These are phyloP conservation scores for Combretum micranthum DNA, from an alignment of 345 rosid species.

Conservation along the genomic window DNA sequence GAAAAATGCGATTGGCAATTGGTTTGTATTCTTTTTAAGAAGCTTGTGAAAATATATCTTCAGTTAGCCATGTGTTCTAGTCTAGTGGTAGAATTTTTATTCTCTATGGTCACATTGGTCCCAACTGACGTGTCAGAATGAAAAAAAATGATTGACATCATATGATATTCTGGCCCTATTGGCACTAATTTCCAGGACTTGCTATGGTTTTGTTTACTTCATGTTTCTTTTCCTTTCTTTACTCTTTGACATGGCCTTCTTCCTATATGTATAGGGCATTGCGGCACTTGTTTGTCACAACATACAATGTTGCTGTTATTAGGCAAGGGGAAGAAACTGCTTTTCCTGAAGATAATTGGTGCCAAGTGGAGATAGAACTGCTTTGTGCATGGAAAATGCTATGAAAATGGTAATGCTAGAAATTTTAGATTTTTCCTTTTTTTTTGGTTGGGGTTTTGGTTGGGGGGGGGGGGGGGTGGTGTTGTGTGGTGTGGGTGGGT, in stretches of 20 bases:
- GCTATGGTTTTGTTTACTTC: neutral
- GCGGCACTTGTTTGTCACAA: constrained; percentile 77
- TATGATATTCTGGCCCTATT: neutral
- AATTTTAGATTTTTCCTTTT: constrained; percentile 9
- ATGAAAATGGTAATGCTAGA: constrained; percentile 64
- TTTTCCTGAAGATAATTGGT: constrained; percentile 55
- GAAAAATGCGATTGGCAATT: too few species aligned
- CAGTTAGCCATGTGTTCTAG: too few species aligned
- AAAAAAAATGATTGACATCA: too few species aligned
- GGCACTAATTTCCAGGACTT: neutral
- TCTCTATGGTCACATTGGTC: too few species aligned
- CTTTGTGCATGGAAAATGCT: constrained; percentile 94
- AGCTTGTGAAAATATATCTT: too few species aligned
- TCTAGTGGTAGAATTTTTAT: too few species aligned
- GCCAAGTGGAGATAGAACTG: constrained; percentile 76
- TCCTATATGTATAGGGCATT: constrained; percentile 52
- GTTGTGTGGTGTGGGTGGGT: too few species aligned
- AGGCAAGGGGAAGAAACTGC: constrained; percentile 89
- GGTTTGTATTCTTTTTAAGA: too few species aligned
- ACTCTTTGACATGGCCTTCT: constrained; percentile 9
- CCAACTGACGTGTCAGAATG: too few species aligned
- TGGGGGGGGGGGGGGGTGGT: too few species aligned
- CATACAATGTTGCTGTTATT: constrained; percentile 87
- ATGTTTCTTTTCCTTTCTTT: neutral
- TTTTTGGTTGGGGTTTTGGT: too few species aligned